Evolutionary conservation across 805 yeast species (phyloP).

Genomic region (Cyberlindnera euphorbiiphila): DNA sequence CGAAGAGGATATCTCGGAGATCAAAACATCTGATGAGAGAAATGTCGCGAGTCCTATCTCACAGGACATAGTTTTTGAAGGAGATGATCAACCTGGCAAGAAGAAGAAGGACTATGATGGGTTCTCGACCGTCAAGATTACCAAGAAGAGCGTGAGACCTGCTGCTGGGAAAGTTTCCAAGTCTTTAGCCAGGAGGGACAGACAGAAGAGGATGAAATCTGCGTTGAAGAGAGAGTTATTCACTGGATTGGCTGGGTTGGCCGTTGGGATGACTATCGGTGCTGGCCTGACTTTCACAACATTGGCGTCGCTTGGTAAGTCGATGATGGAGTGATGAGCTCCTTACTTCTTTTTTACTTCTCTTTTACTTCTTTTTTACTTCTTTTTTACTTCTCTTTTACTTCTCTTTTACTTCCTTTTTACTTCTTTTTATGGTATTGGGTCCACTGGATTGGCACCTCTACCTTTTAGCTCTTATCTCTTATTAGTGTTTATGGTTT

Average conservation of each 20-base stretch:
- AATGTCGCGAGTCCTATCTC: too few relatives aligned
- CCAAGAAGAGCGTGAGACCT: too few relatives aligned
- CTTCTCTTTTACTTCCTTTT: not conserved
- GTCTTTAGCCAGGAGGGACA: conserved; percentile 4
- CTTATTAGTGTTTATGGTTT: too few relatives aligned
- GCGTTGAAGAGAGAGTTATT: conserved; percentile 4
- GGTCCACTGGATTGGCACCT: not conserved
- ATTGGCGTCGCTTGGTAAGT: conserved; percentile 11
- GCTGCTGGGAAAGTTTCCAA: conserved; percentile 1
- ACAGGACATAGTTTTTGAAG: too few relatives aligned
- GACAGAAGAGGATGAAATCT: not conserved
- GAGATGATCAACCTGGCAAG: too few relatives aligned
- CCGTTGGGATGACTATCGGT: conserved; percentile 17
- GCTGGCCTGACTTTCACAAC: conserved; percentile 18
- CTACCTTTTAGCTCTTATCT: too few relatives aligned
- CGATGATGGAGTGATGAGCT: too few relatives aligned
- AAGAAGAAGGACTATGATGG: too few relatives aligned
- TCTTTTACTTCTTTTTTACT: not conserved
- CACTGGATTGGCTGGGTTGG: conserved; percentile 13
- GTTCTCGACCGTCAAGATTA: too few relatives aligned
- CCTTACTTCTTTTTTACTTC: not conserved
- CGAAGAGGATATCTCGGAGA: too few relatives aligned
- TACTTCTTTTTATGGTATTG: not conserved
- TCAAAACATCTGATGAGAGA: too few relatives aligned
- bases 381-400: not conserved